A percentile compares a stretch with the other conserved stretches of the same genome.
phyloP scores from a whole-genome alignment of 2,329 filamentous ascomycete genomes.

The Ceratocystis colombiana region DNA sequence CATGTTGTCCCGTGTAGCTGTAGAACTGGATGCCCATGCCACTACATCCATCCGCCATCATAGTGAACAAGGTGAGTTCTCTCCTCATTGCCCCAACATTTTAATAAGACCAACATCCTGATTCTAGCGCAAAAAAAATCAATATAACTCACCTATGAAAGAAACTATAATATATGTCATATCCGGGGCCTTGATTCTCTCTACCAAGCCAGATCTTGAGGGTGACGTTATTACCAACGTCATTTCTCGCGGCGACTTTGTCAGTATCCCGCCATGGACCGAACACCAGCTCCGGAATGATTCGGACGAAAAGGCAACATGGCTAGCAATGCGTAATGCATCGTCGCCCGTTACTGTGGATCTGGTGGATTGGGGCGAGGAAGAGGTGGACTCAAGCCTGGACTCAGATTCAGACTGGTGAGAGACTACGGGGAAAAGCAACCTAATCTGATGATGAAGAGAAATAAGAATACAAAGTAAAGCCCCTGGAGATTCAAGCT shows the following conservation, averaged over 20 bases:
- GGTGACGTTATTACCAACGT: conserved; percentile 44
- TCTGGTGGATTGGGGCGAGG: conserved; percentile 51
- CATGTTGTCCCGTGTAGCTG: conserved; percentile 27
- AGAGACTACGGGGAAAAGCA: too few species aligned
- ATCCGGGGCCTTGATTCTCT: conserved; percentile 50
- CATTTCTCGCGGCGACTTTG: conserved; percentile 56
- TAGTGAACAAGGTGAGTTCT: conserved; percentile 50
- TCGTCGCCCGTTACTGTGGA: conserved; percentile 51
- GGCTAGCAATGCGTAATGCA: conserved; percentile 56
- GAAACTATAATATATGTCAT: conserved; percentile 60
- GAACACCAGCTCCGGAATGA: conserved; percentile 64
- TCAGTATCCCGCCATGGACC: conserved; percentile 57
- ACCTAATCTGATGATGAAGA: neutral
- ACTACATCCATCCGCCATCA: conserved; percentile 57
- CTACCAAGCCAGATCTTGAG: conserved; percentile 47
- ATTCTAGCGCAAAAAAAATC: conserved; percentile 3
- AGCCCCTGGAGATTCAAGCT: neutral
- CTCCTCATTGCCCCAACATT: conserved; percentile 15
- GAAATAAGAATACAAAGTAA: neutral
- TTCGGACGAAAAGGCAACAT: conserved; percentile 49
- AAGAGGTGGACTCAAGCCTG: conserved; percentile 32
- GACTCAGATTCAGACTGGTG: conserved; percentile 9
- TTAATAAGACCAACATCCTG: neutral
- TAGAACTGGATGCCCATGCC: conserved; percentile 49
- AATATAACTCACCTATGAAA: conserved; percentile 29